Evolutionary conservation across 1,284 basidiomycete species (phyloP).

Genomic region (Sanghuangporus baumii): DNA sequence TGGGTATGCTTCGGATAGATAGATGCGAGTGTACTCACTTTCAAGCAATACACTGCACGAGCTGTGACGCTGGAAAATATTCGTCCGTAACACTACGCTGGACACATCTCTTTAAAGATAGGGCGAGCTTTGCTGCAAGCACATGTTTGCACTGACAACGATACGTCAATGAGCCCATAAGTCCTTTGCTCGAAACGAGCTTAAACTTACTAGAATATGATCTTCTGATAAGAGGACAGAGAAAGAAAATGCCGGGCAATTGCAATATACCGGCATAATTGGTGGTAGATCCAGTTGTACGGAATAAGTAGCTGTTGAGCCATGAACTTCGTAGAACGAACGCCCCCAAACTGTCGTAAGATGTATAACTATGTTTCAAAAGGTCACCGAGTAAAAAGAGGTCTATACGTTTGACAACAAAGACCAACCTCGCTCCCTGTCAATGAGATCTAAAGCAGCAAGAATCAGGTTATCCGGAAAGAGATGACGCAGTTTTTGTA

Average conservation of each 20-base stretch:
- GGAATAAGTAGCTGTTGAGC: constrained; percentile 54
- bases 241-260: constrained; percentile 67
- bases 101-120: constrained; percentile 44
- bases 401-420: background rate
- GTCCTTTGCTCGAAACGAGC: background rate
- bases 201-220: constrained; percentile 54
- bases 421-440: constrained; percentile 51
- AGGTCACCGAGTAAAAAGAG: background rate
- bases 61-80: background rate
- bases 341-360: constrained; percentile 52
- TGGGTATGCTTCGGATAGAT: too few relatives aligned
- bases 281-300: constrained; percentile 51
- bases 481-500: constrained; percentile 48
- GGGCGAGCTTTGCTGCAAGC: constrained; percentile 57
- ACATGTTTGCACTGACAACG: constrained; percentile 66
- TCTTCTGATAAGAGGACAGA: constrained; percentile 52
- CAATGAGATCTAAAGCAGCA: constrained; percentile 67
- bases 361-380: constrained; percentile 52
- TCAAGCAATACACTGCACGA: background rate
- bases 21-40: too few relatives aligned
- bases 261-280: constrained; percentile 50
- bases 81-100: constrained; percentile 37
- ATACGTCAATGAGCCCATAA: background rate
- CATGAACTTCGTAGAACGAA: constrained; percentile 57
- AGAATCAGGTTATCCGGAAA: constrained; percentile 58